Evolutionary conservation across 106 monocot genomes (phyloP).

Genomic region (Narthecium ossifragum): DNA sequence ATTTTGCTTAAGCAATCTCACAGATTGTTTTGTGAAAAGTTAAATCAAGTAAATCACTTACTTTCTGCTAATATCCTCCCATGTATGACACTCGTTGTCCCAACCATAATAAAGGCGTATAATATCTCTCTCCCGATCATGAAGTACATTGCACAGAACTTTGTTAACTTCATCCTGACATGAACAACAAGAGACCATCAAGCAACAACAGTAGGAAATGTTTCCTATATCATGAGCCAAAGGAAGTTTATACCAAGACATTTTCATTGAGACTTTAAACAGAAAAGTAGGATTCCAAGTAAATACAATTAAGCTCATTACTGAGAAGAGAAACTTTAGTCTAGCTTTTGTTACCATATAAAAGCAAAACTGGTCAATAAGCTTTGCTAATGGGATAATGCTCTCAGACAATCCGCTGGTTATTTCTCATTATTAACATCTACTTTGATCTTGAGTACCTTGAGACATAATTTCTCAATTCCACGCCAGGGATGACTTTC

Average conservation of each 20-base stretch:
- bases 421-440: too few species aligned
- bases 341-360: too few species aligned
- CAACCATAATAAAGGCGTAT: slow-evolving; percentile 83
- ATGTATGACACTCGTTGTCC: slow-evolving; percentile 56
- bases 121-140: slow-evolving; percentile 74
- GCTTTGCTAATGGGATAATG: too few species aligned
- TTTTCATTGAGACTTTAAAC: too few species aligned
- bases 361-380: too few species aligned
- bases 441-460: too few species aligned
- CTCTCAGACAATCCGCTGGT: too few species aligned
- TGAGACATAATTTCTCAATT: slow-evolving; percentile 69
- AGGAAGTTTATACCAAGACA: too few species aligned
- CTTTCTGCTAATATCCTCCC: slow-evolving; percentile 96
- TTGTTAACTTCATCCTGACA: slow-evolving; percentile 82
- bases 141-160: slow-evolving; percentile 51
- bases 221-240: too few species aligned
- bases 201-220: background rate
- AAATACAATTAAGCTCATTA: too few species aligned
- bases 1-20: background rate
- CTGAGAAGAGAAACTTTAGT: too few species aligned
- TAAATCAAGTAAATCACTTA: slow-evolving; percentile 28
- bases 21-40: background rate
- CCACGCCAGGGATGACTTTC: slow-evolving; percentile 92
- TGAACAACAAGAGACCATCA: background rate
- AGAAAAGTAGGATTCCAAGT: too few species aligned